Percentiles rank a stretch among this genome's conserved stretches.
phyloP scores from a whole-genome alignment of 2,329 filamentous ascomycete genomes.

The Fusarium floridanum region DNA sequence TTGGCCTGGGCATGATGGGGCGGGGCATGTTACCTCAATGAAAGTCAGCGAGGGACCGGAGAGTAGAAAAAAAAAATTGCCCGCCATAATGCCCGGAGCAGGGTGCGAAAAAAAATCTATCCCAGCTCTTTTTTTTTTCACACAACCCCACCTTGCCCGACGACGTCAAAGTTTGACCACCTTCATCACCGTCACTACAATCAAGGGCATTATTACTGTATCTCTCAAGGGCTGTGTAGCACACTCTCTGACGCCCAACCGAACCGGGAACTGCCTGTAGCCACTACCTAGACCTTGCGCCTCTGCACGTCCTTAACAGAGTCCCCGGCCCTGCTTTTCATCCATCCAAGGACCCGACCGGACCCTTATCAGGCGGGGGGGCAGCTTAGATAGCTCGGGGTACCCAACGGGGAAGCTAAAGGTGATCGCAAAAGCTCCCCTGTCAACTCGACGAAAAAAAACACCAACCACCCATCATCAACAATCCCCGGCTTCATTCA shows the following conservation, averaged over 20 bases:
- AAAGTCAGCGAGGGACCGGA: background rate
- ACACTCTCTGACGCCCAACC: constrained; percentile 15
- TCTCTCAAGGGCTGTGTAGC: background rate
- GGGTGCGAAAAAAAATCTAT: constrained; percentile 7
- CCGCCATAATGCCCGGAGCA: background rate
- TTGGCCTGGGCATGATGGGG: constrained; percentile 25
- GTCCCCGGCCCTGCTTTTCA: background rate
- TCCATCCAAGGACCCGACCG: background rate
- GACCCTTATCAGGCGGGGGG: constrained; percentile 27
- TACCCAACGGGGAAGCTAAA: constrained; percentile 21
- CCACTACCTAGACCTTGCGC: background rate
- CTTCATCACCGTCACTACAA: constrained; percentile 23
- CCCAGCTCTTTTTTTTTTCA: constrained; percentile 32
- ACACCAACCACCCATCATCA: constrained; percentile 25
- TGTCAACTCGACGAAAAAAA: constrained; percentile 16
- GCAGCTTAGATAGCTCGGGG: constrained; percentile 36
- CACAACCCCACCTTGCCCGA: constrained; percentile 33
- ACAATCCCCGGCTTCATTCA: constrained; percentile 39
- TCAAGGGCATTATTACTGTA: constrained; percentile 4
- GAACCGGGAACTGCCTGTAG: constrained; percentile 8
- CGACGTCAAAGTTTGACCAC: constrained; percentile 35
- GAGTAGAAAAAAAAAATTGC: background rate
- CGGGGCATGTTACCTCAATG: constrained; percentile 26
- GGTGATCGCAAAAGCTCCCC: constrained; percentile 15
- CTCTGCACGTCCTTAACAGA: background rate